Evolutionary conservation across 169 alveolate genomes (phyloP).

Genomic region (Babesia bigemina): DNA sequence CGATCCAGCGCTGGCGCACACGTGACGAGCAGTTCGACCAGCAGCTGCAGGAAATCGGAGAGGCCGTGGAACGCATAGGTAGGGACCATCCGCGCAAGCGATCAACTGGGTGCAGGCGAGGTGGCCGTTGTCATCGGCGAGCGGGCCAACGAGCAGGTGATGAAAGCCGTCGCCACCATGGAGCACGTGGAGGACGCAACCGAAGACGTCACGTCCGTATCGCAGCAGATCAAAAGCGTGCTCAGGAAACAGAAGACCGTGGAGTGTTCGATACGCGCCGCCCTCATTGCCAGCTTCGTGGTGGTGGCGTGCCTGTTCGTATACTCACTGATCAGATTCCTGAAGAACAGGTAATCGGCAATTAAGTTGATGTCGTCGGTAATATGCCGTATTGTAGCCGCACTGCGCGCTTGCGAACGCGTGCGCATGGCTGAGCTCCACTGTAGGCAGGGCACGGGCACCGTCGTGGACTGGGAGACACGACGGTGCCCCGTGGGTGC

Average conservation of each 20-base stretch:
- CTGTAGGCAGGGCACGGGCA: too few relatives aligned
- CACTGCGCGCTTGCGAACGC: too few relatives aligned
- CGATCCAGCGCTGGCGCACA: constrained; percentile 70
- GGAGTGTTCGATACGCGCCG: constrained; percentile 53
- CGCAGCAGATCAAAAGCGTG: constrained; percentile 63
- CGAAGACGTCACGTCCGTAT: constrained; percentile 40
- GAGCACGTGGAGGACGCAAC: constrained; percentile 56
- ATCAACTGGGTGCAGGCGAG: constrained; percentile 25
- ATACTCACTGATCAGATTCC: constrained; percentile 16
- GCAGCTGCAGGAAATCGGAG: constrained; percentile 77
- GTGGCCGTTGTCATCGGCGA: constrained; percentile 63
- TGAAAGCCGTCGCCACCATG: constrained; percentile 55
- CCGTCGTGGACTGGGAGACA: too few relatives aligned
- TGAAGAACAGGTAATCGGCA: neutral
- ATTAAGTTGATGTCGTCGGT: too few relatives aligned
- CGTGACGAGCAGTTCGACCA: constrained; percentile 74
- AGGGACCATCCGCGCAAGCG: neutral
- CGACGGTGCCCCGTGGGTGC: too few relatives aligned
- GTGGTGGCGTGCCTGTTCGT: constrained; percentile 34
- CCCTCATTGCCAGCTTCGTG: constrained; percentile 35
- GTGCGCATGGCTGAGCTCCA: too few relatives aligned
- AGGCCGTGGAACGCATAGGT: constrained; percentile 79
- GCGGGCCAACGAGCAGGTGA: constrained; percentile 59
- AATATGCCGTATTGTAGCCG: too few relatives aligned
- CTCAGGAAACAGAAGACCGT: constrained; percentile 63